Evolutionary conservation across 2,329 filamentous ascomycete genomes (phyloP), one percentile per base, ranked within the genome.

Genomic region (Reticulascus tulasneorum): DNA sequence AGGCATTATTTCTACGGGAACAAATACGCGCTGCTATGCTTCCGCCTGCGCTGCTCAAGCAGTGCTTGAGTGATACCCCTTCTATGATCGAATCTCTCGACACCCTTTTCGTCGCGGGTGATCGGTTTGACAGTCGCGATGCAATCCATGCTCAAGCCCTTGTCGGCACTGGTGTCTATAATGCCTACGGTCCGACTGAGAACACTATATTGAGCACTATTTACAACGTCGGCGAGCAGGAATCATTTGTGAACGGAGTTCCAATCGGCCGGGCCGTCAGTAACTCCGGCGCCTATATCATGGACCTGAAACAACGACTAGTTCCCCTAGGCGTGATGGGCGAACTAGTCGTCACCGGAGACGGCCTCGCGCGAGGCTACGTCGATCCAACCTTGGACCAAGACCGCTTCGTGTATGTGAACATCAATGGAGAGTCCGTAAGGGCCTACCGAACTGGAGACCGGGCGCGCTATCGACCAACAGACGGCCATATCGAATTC

Each of bases 71-170:
- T 15, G 56, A 62, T 29, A 58, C 61, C 39, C 58, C 58, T 27
- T 56, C 53, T 9, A 58, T 55, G 4, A 50, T n/a, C n/a, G n/a
- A n/a, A n/a, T 40, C 48, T 23, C 59, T 61, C 26, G 60, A 56
- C n/a, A 56, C 56, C 31, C 50, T 63, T 6, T 62, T 59, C 29
- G 48, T 60, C 16, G 55, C 56, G 6, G 60, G 58, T 2, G 60
- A 63, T 10, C 16, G 28, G 13, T 33, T 43, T 10, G 26, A 39
- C 18, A 13, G 19, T 7, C 36, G 28, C 2, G 37, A 35, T 7
- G 40, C 37, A 2, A 25, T 9, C 9, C 9, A 24, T 9, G 40
- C 37, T 11, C 7, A 20, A 19, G 16, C n/a, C 5, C 25, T 42
- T 12, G 16, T 37, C 7, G 11, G 22, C 2, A 12, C 11, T 4